A percentile compares a stretch with the other conserved stretches of the same genome.
These are phyloP conservation scores for Ascosphaera apis DNA, from an alignment of 2,329 filamentous ascomycete species.

Conservation along the genomic window DNA sequence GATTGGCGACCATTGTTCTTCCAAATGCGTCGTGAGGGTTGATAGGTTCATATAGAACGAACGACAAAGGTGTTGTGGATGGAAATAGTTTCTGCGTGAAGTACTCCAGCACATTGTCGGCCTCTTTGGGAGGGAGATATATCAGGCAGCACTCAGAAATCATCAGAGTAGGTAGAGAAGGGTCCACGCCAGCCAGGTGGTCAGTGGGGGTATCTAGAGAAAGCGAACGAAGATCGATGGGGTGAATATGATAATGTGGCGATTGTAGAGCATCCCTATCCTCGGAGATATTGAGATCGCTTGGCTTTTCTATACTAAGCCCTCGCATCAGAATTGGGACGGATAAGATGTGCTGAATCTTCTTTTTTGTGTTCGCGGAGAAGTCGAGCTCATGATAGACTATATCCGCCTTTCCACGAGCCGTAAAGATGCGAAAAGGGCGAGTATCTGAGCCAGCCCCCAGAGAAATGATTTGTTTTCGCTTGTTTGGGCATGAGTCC, in stretches of 20 bases:
- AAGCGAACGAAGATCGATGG: constrained; percentile 46
- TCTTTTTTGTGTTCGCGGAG: constrained; percentile 43
- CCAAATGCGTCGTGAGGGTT: constrained; percentile 69
- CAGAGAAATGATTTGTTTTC: constrained; percentile 66
- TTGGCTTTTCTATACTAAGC: constrained; percentile 9
- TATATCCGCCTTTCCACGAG: constrained; percentile 19
- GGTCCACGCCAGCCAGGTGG: constrained; percentile 25
- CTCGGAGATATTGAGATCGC: constrained; percentile 15
- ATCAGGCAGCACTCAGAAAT: constrained; percentile 91
- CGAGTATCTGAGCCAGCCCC: constrained; percentile 89
- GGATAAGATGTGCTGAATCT: constrained; percentile 27
- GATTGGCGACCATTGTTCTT: constrained; percentile 74
- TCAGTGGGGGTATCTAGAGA: constrained; percentile 10
- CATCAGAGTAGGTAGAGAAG: constrained; percentile 51
- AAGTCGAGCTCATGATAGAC: constrained; percentile 92
- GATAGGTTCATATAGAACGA: constrained; percentile 78
- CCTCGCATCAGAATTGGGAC: constrained; percentile 12
- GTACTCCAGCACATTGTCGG: constrained; percentile 39
- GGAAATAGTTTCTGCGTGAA: constrained; percentile 32
- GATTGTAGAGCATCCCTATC: constrained; percentile 23
- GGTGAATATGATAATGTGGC: constrained; percentile 30
- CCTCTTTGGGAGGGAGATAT: constrained; percentile 48
- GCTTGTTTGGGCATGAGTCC: constrained; percentile 13
- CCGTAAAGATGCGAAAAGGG: constrained; percentile 47
- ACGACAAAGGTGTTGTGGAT: constrained; percentile 25